Percentiles rank a stretch among this genome's conserved stretches.
Conservation (phyloP, 2,329 filamentous ascomycete species). For the Cercospora beticola region DNA sequence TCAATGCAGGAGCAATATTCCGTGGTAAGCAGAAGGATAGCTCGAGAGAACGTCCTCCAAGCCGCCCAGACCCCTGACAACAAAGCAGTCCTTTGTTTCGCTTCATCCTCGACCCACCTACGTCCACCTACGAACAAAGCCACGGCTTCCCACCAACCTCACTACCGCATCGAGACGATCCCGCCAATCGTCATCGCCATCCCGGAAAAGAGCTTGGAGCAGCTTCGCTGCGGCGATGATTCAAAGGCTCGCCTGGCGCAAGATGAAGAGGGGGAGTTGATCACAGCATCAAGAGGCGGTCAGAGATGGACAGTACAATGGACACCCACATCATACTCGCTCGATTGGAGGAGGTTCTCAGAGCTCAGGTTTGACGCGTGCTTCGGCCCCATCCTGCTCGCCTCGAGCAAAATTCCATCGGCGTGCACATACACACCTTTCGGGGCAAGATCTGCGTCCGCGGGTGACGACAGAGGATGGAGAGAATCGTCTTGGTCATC, state of each 20-base stretch:
- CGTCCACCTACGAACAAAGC: not conserved
- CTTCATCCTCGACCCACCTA: not conserved
- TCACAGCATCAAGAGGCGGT: not conserved
- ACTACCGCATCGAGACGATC: not conserved
- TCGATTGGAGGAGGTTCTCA: not conserved
- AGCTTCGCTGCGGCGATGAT: not conserved
- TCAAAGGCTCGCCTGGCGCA: not conserved
- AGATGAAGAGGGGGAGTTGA: not conserved
- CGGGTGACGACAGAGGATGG: not conserved
- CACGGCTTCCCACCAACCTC: not conserved
- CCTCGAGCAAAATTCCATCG: not conserved
- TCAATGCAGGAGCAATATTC: not conserved
- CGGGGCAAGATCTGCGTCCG: not conserved
- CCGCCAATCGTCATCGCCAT: too few species aligned
- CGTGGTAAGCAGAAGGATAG: not conserved
- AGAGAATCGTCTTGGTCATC: not conserved
- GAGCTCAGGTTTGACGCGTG: not conserved
- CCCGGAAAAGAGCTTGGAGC: not conserved
- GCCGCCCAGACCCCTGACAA: not conserved
- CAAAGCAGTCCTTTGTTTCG: not conserved
- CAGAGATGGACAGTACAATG: too few species aligned
- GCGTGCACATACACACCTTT: not conserved
- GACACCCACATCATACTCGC: slow-evolving; percentile 6
- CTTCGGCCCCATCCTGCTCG: not conserved
- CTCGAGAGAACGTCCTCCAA: not conserved